Evolutionary conservation across 1,139 yeast species (phyloP), one percentile per base, ranked within the genome.

Genomic region (Lodderomyces margitis): DNA sequence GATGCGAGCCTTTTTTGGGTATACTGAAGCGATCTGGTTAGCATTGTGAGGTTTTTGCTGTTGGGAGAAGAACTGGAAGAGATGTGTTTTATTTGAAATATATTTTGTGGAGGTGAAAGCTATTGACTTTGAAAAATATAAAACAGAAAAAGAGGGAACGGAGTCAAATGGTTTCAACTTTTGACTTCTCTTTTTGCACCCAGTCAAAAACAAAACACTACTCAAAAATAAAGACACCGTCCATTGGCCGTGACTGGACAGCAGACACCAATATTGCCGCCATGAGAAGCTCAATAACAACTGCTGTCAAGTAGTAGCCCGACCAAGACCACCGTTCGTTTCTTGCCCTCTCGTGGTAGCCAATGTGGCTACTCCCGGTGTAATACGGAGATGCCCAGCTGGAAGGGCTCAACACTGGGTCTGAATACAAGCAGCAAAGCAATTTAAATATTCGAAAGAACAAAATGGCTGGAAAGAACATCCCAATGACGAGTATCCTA

Each of bases 401-500:
- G 24, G 35, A 12, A 10, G 5, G 7, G 8, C 11, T 32, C 15
- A 19, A n/a, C 14, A 32, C 24, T 3, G 16, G 23, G 9, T 20
- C 23, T 3, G 23, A 6, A 10, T 19, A 32, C 19, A 28, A 28
- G 4, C 11, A 15, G 10, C 32, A 11, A 4, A 24, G 10, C 7
- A 17, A 9, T 27, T 27, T 16, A 9, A 25, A 10, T 3, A 19
- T 3, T 9, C 15, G 10, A 11, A 20, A 16, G 9, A 56, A 2
- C 68, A 68, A 63, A 2, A 56, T 10, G 0, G 51, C 34, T 3
- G 70, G 69, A 20, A 55, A 43, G 2, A 56, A 3, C 0, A 55
- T 11, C 0, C 67, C 67, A 41, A 48, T 44, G 27, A 50, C 34
- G 14, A 60, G 37, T 3, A 45, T 41, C 2, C 28, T 30, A 3